Evolutionary conservation across 2,329 filamentous ascomycete species (phyloP), one percentile per base, ranked within the genome.

Genomic region (Leptographium wingfieldii): DNA sequence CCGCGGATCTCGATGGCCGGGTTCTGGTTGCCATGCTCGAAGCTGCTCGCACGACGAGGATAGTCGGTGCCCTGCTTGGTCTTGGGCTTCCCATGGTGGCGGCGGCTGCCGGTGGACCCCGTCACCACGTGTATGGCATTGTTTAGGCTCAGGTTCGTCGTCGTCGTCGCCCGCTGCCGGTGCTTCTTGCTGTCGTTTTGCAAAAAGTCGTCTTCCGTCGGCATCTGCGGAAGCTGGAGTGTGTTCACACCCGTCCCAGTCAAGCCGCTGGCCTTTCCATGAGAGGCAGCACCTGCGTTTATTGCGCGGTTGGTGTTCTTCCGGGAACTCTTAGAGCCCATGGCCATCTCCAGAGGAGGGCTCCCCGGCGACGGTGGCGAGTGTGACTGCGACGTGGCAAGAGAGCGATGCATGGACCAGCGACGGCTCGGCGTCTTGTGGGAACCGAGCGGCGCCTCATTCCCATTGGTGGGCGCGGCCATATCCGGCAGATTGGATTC

Each of bases 341-440:
- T 31, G 5, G 71, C 67, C 72, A 76, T 76, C 61, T 76, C 74
- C 55, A 78, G 68, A 5, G 73, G 72, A 25, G 64, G 63, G 16
- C 75, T 76, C 53, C 71, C 70, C 6, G 79, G 80, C 25, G 79
- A 81, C 2, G 78, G 77, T 5, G 79, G 78, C 9, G 77, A 76
- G 63, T 74, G 77, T 22, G 77, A 77, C 57, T 75, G 76, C 25
- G 74, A 77, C 14, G 74, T 76, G 49, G 70, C 71, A 22, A 76
- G 76, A 38, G 71, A 76, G 57, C 74, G 73, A 64, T 75, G 71
- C 69, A 77, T 72, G 3, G 77, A 79, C 69, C 76, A 76, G 53
- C 75, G 73, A 29, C 74, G 73, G n/a, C 66, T 68, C 29, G 70
- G 71, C 12, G 67, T 57, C 58, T 66, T 68, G 29, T 63, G 63